Conservation (phyloP, 176 grass and related monocot genomes). For the Rhynchospora breviuscula region DNA sequence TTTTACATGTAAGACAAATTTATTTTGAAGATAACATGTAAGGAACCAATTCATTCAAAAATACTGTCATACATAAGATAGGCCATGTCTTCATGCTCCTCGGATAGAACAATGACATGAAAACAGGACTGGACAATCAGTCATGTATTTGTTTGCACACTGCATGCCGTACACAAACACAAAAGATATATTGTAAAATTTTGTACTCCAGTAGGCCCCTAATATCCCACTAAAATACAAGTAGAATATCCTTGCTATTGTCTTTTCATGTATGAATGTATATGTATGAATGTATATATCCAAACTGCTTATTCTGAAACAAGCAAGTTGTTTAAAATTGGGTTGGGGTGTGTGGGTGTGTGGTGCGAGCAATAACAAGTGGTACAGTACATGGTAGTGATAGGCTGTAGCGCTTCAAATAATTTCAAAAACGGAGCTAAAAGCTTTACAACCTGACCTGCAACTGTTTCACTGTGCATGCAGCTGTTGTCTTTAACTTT, state of each 20-base stretch:
- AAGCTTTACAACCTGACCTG: neutral
- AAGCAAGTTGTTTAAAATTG: too few relatives aligned
- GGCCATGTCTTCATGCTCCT: neutral
- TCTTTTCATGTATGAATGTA: constrained; percentile 8
- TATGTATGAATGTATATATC: constrained; percentile 13
- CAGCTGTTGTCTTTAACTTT: neutral
- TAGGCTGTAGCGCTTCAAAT: neutral
- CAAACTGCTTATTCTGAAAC: neutral
- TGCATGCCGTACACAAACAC: neutral
- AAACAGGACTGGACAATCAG: neutral
- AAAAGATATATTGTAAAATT: neutral
- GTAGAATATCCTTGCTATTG: neutral
- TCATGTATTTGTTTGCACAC: neutral
- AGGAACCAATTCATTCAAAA: neutral
- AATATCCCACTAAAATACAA: constrained; percentile 5
- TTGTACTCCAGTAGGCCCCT: neutral
- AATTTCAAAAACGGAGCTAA: constrained; percentile 2
- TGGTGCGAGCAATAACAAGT: neutral
- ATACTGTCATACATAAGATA: neutral
- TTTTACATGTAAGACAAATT: neutral
- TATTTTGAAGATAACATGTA: neutral
- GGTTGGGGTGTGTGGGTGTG: too few relatives aligned
- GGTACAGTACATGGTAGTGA: neutral
- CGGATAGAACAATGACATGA: neutral
- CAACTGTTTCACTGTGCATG: neutral